phyloP scores from a whole-genome alignment of 306 rosid genomes.

The Quercus ilex region DNA sequence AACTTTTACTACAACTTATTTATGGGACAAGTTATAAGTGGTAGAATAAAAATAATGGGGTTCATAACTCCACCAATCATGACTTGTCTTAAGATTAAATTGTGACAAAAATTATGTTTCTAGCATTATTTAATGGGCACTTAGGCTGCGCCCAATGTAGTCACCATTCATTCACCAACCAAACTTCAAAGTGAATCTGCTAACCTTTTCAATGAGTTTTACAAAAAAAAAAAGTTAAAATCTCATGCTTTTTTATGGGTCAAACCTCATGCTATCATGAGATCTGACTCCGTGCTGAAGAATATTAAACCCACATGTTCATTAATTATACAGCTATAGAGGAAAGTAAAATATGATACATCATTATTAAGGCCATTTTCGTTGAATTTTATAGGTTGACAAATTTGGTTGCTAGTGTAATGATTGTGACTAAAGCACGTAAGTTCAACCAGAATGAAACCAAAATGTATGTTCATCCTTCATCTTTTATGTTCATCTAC shows the following conservation, averaged over 20 bases:
- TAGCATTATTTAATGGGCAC: fast-evolving
- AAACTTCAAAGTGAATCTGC: not conserved
- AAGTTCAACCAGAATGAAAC: not conserved
- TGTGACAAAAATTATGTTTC: fast-evolving
- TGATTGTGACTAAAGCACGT: not conserved
- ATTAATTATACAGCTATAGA: too few species aligned
- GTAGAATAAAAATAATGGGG: fast-evolving
- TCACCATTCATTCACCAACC: not conserved
- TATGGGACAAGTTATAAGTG: fast-evolving
- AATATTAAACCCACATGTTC: not conserved
- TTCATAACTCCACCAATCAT: fast-evolving
- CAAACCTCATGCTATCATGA: not conserved
- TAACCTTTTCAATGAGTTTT: too few species aligned
- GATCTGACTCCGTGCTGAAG: not conserved
- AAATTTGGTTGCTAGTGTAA: not conserved
- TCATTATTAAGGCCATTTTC: not conserved
- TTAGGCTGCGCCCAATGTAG: not conserved
- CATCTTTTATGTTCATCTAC: not conserved
- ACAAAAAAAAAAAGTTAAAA: too few species aligned
- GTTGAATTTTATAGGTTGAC: slow-evolving; percentile 4
- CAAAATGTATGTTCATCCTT: not conserved
- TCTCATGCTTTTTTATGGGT: too few species aligned
- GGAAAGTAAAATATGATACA: not conserved
- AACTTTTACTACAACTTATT: fast-evolving
- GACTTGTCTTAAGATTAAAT: fast-evolving